Percentiles rank a stretch among this genome's conserved stretches.
These are phyloP conservation scores for Sarocladium kiliense DNA, from an alignment of 2,329 filamentous ascomycete genomes.

Conservation along the genomic window DNA sequence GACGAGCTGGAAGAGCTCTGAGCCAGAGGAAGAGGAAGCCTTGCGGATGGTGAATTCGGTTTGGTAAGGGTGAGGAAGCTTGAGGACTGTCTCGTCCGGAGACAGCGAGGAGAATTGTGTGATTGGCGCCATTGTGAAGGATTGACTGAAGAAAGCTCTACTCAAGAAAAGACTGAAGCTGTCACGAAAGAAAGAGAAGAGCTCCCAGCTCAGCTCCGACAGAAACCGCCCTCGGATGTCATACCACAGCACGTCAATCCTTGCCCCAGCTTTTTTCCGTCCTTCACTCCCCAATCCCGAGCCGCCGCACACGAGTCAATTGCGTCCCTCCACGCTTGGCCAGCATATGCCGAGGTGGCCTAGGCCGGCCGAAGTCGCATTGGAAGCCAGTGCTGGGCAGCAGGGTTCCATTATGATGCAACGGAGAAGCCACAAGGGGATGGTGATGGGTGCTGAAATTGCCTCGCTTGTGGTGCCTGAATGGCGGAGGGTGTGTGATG, in stretches of 20 bases:
- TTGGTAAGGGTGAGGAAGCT: conserved; percentile 45
- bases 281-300: neutral
- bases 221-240: neutral
- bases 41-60: conserved; percentile 38
- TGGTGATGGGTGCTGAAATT: neutral
- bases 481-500: neutral
- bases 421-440: neutral
- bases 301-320: neutral
- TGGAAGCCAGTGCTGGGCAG: neutral
- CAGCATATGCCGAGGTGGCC: neutral
- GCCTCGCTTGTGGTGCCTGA: conserved; percentile 1
- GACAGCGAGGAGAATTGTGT: conserved; percentile 22
- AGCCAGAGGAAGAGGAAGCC: conserved; percentile 15
- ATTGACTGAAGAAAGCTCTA: neutral
- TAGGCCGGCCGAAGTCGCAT: conserved; percentile 1
- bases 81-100: conserved; percentile 34
- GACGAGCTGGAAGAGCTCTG: conserved; percentile 29
- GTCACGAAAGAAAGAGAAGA: neutral
- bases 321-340: neutral
- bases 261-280: neutral
- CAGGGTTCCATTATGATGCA: conserved; percentile 7
- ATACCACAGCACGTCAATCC: neutral
- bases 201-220: neutral
- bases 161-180: neutral
- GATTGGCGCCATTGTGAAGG: conserved; percentile 11